Conservation (phyloP, 257 asterid species). For the Jacaranda mimosifolia region DNA sequence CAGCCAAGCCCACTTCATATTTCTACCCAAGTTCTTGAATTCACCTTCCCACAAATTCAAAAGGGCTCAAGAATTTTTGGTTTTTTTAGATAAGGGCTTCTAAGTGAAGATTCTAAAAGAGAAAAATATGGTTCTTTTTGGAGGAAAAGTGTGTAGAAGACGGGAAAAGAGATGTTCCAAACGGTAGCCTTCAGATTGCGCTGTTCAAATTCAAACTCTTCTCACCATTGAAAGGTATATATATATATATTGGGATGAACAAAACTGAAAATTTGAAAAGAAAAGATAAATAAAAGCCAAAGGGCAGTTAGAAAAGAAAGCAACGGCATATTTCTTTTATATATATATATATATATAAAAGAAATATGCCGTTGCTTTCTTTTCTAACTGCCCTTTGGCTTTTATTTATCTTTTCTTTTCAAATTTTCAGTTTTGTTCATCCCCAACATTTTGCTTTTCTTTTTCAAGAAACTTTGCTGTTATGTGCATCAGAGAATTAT, state of each 20-base stretch:
- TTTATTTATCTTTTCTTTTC: constrained; percentile 20
- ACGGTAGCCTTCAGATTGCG: constrained; percentile 51
- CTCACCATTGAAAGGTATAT: constrained; percentile 55
- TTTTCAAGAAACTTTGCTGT: constrained; percentile 43
- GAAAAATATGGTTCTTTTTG: constrained; percentile 30
- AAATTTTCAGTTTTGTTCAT: constrained; percentile 1
- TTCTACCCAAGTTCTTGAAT: constrained; percentile 6
- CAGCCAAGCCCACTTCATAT: constrained; percentile 37
- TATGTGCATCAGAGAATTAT: constrained; percentile 42
- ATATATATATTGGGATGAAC: background rate
- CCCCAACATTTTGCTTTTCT: constrained; percentile 9
- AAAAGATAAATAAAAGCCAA: constrained; percentile 35
- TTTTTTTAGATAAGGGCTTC: constrained; percentile 27
- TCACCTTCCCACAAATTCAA: constrained; percentile 10
- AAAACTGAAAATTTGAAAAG: background rate
- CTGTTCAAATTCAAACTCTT: constrained; percentile 69
- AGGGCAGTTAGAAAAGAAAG: constrained; percentile 52
- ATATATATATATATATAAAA: constrained; percentile 3
- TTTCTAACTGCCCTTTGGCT: constrained; percentile 50
- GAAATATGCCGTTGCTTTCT: constrained; percentile 56
- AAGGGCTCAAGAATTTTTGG: constrained; percentile 28
- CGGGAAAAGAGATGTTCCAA: constrained; percentile 53
- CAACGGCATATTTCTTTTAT: constrained; percentile 50
- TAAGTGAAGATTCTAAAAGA: constrained; percentile 42
- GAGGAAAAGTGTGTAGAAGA: constrained; percentile 33